Evolutionary conservation across 2,329 filamentous ascomycete species (phyloP), one percentile per base, ranked within the genome.

Genomic region (Scedosporium dehoogii): DNA sequence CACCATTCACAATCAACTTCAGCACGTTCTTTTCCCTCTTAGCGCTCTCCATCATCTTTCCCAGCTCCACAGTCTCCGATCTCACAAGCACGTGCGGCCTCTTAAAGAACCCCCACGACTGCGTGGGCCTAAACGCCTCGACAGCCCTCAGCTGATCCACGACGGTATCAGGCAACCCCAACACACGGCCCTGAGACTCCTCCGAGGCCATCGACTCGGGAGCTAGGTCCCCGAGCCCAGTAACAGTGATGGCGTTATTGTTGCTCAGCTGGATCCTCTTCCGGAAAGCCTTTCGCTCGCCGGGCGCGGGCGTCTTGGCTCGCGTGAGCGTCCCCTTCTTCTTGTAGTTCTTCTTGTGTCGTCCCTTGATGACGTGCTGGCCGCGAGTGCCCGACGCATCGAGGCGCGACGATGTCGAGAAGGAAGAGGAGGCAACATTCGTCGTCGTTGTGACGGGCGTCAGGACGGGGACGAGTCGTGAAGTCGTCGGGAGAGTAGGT

Each of bases 261-360:
- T 97, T 99, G 79, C 89, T 93, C 64, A 99, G 85, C 64, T 96
- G 86, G 70, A 99, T 90, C 68, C 90, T 86, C 79, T 96, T 96
- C 67, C 92, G 87, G 72, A 90, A 80, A 29, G 90, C 90, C 76
- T 92, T 96, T 67, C 92, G 86, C 80, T 97, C 92, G 67, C 92
- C 93, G 3, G 85, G 81, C 12, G 79, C 79, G 21, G 89, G 88
- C 16, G 85, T 80, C 74, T 82, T 84, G 62, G 77, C 72, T 27
- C 75, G 74, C 27, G 73, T 74, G 55, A 78, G 70, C 62, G 73
- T 73, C 12, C 72, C 69, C 68, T 73, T 77, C 71, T 80, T 81
- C 74, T 85, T 86, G 74, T 83, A 85, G 66, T 75, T 76, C 65
- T 75, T 72, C 69, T 79, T 75, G 62, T 69, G 68, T 73, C 78